These are phyloP conservation scores for Cyclotella cryptica DNA, from an alignment of 108 stramenopile genomes.

Conservation along the genomic window DNA sequence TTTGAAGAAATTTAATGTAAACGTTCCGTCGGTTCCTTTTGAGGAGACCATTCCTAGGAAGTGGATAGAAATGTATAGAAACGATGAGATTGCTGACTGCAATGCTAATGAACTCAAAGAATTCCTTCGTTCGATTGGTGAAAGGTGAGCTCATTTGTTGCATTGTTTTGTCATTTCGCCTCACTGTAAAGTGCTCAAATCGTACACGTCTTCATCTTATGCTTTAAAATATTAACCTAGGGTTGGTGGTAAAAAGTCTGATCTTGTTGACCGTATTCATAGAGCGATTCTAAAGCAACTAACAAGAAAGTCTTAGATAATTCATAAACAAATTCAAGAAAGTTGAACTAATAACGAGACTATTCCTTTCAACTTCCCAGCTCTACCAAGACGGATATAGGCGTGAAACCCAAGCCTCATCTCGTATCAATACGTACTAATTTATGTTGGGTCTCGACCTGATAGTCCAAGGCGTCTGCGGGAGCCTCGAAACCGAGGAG, in stretches of 20 bases:
- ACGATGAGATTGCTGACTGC: conserved; percentile 44
- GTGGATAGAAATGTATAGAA: conserved; percentile 62
- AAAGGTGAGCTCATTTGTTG: conserved; percentile 24
- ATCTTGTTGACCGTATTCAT: conserved; percentile 62
- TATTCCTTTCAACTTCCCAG: too few relatives aligned
- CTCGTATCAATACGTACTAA: too few relatives aligned
- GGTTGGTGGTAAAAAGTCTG: conserved; percentile 64
- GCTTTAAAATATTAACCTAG: not conserved
- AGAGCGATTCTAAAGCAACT: conserved; percentile 31
- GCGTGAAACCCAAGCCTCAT: too few relatives aligned
- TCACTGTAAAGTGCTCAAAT: not conserved
- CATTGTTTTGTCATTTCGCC: not conserved
- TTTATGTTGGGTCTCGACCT: too few relatives aligned
- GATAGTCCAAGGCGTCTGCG: too few relatives aligned
- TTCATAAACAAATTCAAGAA: not conserved
- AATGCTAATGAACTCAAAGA: conserved; percentile 61
- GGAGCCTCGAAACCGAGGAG: too few relatives aligned
- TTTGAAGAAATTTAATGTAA: conserved; percentile 10
- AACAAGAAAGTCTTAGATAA: not conserved
- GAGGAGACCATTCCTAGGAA: conserved; percentile 60
- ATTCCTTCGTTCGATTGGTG: conserved; percentile 69
- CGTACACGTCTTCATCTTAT: too few relatives aligned
- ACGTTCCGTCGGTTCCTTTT: not conserved
- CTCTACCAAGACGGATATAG: too few relatives aligned
- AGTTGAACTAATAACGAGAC: too few relatives aligned